Evolutionary conservation across 768 basidiomycete genomes (phyloP), one percentile per base, ranked within the genome.

Genomic region (Saitozyma podzolica): DNA sequence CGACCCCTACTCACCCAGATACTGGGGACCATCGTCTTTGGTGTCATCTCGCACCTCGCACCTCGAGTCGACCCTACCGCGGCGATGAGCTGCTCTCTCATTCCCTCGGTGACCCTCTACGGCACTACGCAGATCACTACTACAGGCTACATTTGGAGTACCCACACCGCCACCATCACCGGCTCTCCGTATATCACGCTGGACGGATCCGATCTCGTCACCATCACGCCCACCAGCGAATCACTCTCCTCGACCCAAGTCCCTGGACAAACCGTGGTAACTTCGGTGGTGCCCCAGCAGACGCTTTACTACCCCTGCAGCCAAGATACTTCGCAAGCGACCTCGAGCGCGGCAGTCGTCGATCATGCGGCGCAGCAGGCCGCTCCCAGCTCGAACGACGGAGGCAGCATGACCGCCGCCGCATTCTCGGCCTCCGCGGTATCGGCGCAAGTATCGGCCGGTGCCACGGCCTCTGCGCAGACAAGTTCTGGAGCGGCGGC

Each of bases 251-350:
- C 48, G 40, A 41, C 8, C 8, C 8, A 29, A 10, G 47, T 61
- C 9, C 14, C 16, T 3, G 37, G 13, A 14, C 8, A 13, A 10
- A 58, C 42, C 9, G 45, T 64, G 17, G 48, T 67, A 9, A 70
- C 68, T 4, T 62, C 47, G 13, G 48, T 64, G 2, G 59, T 70
- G 40, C 68, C 68, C 10, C 65, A 64, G 49, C 37, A 63, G 47
- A 70, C 68, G 39, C 45, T 70, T 16, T 70, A 62, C 48, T 65
- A 61, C 43, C 65, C 68, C n/a, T 70, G 68, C 55, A 9, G 11
- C 20, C n/a, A 65, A 9, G 62, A 52, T 29, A 29, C 29, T 29
- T 29, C 29, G 3, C 49, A 56, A 43, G 62, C 19, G 9, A 51
- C 50, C 19, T 14, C 14, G 47, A 17, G 17, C 47, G 47, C 14